Percentiles rank a stretch among this genome's conserved stretches.
phyloP scores from a whole-genome alignment of 495 filamentous ascomycete species.

The Penicillium pulvis region DNA sequence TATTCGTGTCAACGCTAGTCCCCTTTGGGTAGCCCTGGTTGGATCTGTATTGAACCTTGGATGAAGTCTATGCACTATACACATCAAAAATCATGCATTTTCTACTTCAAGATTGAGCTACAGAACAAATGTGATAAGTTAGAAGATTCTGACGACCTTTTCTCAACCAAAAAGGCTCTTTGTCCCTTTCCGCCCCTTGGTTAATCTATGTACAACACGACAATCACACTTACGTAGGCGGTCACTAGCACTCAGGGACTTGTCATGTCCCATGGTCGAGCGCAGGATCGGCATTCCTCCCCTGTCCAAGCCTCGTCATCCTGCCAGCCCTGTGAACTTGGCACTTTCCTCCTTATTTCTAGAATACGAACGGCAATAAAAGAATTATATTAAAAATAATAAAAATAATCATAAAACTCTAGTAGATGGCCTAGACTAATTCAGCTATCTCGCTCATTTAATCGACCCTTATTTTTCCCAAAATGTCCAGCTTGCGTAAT shows the following conservation, averaged over 20 bases:
- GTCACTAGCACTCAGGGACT: neutral
- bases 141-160: neutral
- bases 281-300: slow-evolving; percentile 24
- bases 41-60: neutral
- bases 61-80: neutral
- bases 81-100: neutral
- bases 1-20: slow-evolving; percentile 30
- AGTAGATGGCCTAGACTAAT: neutral
- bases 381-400: neutral
- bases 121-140: neutral
- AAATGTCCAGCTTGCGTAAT: neutral
- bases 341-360: neutral
- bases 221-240: slow-evolving; percentile 1
- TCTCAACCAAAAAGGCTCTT: neutral
- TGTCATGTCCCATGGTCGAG: slow-evolving; percentile 7
- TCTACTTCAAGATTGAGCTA: neutral
- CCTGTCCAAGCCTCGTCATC: slow-evolving; percentile 24
- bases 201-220: neutral
- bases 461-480: neutral
- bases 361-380: neutral
- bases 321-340: slow-evolving; percentile 27
- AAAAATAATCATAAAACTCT: neutral
- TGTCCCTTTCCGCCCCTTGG: neutral
- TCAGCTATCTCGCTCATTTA: neutral
- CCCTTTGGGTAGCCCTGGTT: neutral